Percentiles rank a stretch among this genome's conserved stretches.
These are phyloP conservation scores for Colletotrichum filicis DNA, from an alignment of 2,329 filamentous ascomycete genomes.

Conservation along the genomic window DNA sequence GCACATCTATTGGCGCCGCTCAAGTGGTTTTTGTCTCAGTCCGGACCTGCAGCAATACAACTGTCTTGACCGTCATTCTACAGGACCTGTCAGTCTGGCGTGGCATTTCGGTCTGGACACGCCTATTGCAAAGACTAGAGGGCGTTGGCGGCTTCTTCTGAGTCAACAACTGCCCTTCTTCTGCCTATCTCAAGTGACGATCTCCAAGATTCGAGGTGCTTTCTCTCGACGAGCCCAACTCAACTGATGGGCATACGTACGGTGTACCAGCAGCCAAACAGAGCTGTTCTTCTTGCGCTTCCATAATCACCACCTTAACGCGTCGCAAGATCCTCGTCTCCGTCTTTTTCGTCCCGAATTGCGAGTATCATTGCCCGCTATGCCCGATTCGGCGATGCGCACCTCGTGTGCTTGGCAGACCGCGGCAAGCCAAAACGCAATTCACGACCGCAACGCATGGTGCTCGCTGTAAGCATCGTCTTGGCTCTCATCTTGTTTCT, in stretches of 20 bases:
- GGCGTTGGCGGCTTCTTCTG: neutral
- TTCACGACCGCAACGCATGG: neutral
- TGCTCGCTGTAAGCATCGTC: neutral
- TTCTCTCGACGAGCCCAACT: neutral
- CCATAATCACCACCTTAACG: neutral
- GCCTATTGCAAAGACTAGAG: neutral
- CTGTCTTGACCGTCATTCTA: neutral
- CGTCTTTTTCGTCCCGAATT: slow-evolving; percentile 12
- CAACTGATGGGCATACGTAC: neutral
- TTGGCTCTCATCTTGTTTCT: slow-evolving; percentile 6
- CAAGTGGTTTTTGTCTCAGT: slow-evolving; percentile 10
- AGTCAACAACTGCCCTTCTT: neutral
- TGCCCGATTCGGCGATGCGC: slow-evolving; percentile 13
- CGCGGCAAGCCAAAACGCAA: neutral
- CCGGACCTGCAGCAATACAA: slow-evolving; percentile 16
- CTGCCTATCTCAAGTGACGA: neutral
- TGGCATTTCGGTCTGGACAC: neutral
- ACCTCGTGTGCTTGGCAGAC: neutral
- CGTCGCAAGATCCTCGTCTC: neutral
- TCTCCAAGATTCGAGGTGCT: neutral
- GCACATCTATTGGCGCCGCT: neutral
- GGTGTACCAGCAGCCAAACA: neutral
- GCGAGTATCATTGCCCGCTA: neutral
- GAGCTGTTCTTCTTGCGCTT: neutral
- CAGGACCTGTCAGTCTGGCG: neutral